These are phyloP conservation scores for Wallacemonas sp. DNA, from an alignment of 208 protist species.

Conservation along the genomic window DNA sequence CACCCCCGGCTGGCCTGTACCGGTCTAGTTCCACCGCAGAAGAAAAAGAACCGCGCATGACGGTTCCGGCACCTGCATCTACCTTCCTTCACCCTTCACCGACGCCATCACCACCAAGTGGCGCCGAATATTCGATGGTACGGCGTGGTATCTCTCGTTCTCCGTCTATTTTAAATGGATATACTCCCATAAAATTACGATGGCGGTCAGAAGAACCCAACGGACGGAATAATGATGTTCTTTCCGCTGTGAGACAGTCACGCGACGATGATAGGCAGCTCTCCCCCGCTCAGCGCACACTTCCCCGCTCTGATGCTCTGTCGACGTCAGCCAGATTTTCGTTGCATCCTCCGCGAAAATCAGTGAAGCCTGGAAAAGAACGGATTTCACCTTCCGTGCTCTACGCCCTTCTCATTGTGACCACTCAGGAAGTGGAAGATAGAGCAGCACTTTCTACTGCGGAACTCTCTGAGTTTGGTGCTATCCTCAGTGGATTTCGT, in stretches of 20 bases:
- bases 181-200: background rate
- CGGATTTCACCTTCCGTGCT: conserved; percentile 43
- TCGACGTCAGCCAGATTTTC: background rate
- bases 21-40: no score
- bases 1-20: background rate
- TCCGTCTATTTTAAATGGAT: background rate
- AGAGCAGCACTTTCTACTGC: conserved; percentile 38
- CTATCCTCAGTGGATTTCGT: conserved; percentile 30
- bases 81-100: no score
- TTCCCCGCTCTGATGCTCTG: background rate
- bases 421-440: conserved; percentile 40
- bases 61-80: no score
- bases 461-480: conserved; percentile 28
- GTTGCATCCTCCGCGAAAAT: background rate
- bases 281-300: background rate
- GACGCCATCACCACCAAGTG: no score
- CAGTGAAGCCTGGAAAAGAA: background rate
- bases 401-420: conserved; percentile 48
- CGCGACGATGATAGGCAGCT: background rate
- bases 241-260: background rate
- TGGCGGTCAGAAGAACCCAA: background rate
- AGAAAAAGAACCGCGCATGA: no score
- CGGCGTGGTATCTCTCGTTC: background rate
- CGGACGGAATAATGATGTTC: background rate
- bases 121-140: background rate